These are phyloP conservation scores for Trametes punicea DNA, from an alignment of 768 basidiomycete genomes.

Conservation along the genomic window DNA sequence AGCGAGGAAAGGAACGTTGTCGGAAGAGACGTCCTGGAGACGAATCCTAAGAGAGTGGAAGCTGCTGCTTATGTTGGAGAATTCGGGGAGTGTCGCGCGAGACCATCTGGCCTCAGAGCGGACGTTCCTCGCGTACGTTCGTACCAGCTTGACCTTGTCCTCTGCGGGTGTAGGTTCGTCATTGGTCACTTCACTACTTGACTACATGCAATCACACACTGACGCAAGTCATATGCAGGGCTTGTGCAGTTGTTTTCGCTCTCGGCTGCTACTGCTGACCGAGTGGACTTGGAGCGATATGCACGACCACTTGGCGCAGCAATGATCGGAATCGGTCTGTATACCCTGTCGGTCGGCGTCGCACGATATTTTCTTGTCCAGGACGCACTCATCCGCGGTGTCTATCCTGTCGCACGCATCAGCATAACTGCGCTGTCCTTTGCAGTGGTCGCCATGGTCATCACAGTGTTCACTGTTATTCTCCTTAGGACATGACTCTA, in stretches of 20 bases:
- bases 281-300: slow-evolving; percentile 22
- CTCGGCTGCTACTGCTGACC: slow-evolving; percentile 23
- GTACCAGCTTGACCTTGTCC: slow-evolving; percentile 48
- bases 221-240: slow-evolving; percentile 26
- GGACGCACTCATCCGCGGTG: slow-evolving; percentile 34
- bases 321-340: slow-evolving; percentile 35
- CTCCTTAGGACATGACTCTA: slow-evolving; percentile 16
- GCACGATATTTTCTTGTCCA: slow-evolving; percentile 41
- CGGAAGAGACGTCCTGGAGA: not conserved
- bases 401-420: slow-evolving; percentile 41
- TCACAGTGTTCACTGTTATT: slow-evolving; percentile 38
- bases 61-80: slow-evolving; percentile 37
- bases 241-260: slow-evolving; percentile 48
- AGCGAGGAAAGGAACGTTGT: not conserved
- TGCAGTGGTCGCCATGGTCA: slow-evolving; percentile 31
- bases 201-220: not conserved
- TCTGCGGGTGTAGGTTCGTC: slow-evolving; percentile 48
- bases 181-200: not conserved
- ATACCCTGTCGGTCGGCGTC: slow-evolving; percentile 33
- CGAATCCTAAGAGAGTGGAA: slow-evolving; percentile 5
- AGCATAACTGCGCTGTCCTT: slow-evolving; percentile 32
- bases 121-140: slow-evolving; percentile 50
- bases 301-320: slow-evolving; percentile 46
- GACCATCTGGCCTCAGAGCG: slow-evolving; percentile 52
- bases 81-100: slow-evolving; percentile 46